Evolutionary conservation across 306 rosid genomes (phyloP), one percentile per base, ranked within the genome.

Genomic region (Phaseolus lunatus): DNA sequence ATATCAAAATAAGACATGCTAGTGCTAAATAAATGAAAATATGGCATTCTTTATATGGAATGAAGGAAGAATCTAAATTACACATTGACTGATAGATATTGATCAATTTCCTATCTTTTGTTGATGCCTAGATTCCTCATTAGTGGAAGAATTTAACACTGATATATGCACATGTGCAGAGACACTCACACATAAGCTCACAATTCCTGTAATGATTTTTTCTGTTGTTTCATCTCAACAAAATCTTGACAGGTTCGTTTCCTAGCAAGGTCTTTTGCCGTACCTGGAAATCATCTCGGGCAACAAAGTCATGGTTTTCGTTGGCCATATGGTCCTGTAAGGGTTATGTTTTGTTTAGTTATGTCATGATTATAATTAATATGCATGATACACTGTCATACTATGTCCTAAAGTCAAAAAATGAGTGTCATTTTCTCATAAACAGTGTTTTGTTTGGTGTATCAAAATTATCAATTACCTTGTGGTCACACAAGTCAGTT

Each of bases 321-420:
- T 58, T 95, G 98, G 98, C 98, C 98, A 62, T 95, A 92, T 87
- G 98, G 98, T 81, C 97, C 97, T 20, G 98, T 95, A 87, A 92
- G 96, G 54, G 41, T 72, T 53, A 72, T 58, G 9, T 29, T 63
- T 31, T 7, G 15, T 71, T 29, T 56, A 35, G 3, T 2, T 23
- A 4, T 23, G 33, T 58, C 14, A 24, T 18, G 15, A 22, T n/a
- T 77, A 9, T 39, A 15, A 24, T 74, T 20, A 18, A 9, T 16
- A 26, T 33, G 39, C 15, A 26, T 20, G 31, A 5, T 16, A 37
- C 33, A 27, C 31, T 44, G 27, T 76, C 11, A 37, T 44, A 37
- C 31, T 44, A 27, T 71, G 14, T 54, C 72, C 35, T 66, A 22
- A 23, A 56, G 72, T 29, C 27, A 45, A 23, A 45, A 45, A 57